Conservation (phyloP, 768 basidiomycete genomes). For the Mycena metata region DNA sequence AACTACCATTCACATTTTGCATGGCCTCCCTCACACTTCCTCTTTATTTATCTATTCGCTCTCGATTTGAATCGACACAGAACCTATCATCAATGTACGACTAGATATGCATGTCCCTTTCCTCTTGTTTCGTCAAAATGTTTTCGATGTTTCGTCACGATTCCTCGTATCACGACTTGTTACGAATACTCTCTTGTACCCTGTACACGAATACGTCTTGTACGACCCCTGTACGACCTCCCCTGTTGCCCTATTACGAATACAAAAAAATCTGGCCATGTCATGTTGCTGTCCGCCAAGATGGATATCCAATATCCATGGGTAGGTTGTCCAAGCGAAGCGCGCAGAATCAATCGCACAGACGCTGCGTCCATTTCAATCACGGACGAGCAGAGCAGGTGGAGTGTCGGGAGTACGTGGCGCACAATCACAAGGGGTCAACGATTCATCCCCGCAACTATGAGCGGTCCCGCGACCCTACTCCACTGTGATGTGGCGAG, state of each 20-base stretch:
- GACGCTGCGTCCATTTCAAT: constrained; percentile 28
- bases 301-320: constrained; percentile 22
- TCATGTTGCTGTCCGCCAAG: constrained; percentile 4
- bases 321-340: background rate
- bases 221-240: constrained; percentile 35
- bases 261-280: constrained; percentile 37
- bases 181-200: constrained; percentile 41
- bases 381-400: constrained; percentile 30
- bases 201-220: constrained; percentile 32
- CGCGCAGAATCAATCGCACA: constrained; percentile 1
- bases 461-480: constrained; percentile 76
- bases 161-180: constrained; percentile 46
- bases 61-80: constrained; percentile 38
- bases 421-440: constrained; percentile 7
- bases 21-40: constrained; percentile 21
- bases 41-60: constrained; percentile 43
- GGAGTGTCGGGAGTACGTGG: constrained; percentile 27
- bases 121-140: constrained; percentile 47
- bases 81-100: constrained; percentile 66
- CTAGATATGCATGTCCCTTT: constrained; percentile 73
- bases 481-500: constrained; percentile 76
- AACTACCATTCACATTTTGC: constrained; percentile 30
- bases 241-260: constrained; percentile 38
- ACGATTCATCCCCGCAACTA: constrained; percentile 71
- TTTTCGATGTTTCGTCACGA: constrained; percentile 49